Conservation (phyloP, 148 eudicot genomes). For the Amaranthus hypochondriacus region DNA sequence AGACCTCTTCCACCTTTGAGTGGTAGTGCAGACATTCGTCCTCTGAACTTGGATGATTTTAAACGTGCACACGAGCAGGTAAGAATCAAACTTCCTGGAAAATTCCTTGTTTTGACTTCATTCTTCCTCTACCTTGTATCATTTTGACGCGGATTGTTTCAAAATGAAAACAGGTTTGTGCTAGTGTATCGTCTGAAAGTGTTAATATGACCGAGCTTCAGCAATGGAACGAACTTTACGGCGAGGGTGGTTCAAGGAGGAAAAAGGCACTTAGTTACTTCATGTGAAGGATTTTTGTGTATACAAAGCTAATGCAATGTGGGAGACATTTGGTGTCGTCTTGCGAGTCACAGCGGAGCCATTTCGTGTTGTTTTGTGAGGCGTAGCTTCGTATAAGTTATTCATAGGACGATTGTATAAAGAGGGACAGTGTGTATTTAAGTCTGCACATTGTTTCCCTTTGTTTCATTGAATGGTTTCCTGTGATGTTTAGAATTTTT, state of each 20-base stretch:
- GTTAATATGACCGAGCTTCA: constrained; percentile 85
- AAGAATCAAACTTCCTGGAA: neutral
- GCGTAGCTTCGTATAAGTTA: constrained; percentile 22
- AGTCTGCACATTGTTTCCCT: constrained; percentile 16
- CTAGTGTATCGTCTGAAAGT: constrained; percentile 86
- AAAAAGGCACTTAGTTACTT: constrained; percentile 84
- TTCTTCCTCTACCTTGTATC: neutral
- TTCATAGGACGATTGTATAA: constrained; percentile 36
- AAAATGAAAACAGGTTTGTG: constrained; percentile 57
- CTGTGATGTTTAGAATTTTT: constrained; percentile 11
- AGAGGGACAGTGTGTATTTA: constrained; percentile 27
- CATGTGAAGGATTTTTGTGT: constrained; percentile 51
- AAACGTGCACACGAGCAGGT: constrained; percentile 76
- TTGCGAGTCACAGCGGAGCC: constrained; percentile 12
- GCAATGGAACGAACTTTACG: constrained; percentile 94
- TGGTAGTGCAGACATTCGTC: constrained; percentile 58
- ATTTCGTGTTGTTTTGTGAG: constrained; percentile 27
- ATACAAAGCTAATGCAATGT: constrained; percentile 23
- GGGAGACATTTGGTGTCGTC: neutral
- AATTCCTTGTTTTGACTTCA: neutral
- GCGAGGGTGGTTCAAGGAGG: constrained; percentile 92
- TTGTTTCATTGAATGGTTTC: constrained; percentile 18
- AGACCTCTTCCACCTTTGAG: constrained; percentile 64
- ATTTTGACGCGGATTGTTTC: neutral
- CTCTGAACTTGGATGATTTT: constrained; percentile 65